Percentiles rank a stretch among this genome's conserved stretches.
Evolutionary conservation across 2,329 filamentous ascomycete species (phyloP).

Genomic region (Stenocarpella maydis): DNA sequence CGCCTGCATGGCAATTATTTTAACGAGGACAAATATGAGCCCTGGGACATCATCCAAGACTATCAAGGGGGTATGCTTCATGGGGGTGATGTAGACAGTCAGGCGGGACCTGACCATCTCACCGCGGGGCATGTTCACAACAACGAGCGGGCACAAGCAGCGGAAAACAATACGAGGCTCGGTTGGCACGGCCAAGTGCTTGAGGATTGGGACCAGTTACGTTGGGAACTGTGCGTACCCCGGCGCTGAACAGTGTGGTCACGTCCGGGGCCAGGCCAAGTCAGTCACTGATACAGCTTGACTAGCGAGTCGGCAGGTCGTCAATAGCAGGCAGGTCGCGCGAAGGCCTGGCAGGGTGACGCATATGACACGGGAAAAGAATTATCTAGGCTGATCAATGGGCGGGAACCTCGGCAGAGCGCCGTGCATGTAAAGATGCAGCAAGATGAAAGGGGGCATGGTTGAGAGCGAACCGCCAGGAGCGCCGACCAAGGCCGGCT

Average conservation of each 20-base stretch:
- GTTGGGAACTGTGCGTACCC: not conserved
- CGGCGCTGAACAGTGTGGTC: not conserved
- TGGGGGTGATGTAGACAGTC: not conserved
- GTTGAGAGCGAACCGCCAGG: not conserved
- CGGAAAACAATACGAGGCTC: not conserved
- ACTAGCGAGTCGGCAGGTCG: not conserved
- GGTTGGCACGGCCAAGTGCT: not conserved
- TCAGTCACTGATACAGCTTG: not conserved
- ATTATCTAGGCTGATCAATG: not conserved
- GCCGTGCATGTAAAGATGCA: not conserved
- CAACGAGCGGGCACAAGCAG: not conserved
- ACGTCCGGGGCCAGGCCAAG: not conserved
- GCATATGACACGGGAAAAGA: not conserved
- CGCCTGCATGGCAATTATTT: not conserved
- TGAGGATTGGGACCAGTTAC: not conserved
- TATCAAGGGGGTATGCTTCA: not conserved
- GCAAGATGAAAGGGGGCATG: not conserved
- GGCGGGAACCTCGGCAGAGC: not conserved
- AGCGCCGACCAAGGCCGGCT: conserved; percentile 1
- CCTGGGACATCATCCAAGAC: not conserved
- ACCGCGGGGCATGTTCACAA: not conserved
- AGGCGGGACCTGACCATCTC: not conserved
- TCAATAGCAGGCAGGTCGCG: not conserved
- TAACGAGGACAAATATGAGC: not conserved
- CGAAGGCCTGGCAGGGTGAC: not conserved